Percentiles rank a stretch among this genome's conserved stretches.
Evolutionary conservation across 371 early-diverging fungal species (phyloP).

Genomic region (Smittium mucronatum): DNA sequence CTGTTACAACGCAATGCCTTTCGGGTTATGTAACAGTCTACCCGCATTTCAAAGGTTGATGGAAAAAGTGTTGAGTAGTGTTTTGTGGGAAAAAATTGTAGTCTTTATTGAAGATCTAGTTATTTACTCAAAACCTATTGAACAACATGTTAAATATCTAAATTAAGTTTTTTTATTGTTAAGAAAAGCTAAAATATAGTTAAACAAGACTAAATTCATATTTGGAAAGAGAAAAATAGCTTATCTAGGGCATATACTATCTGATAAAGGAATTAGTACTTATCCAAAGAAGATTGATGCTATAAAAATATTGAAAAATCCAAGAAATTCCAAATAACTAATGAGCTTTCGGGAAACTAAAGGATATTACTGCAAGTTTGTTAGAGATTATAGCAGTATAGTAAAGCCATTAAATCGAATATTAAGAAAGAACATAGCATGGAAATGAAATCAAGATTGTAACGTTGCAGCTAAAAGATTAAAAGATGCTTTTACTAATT

Average conservation of each 20-base stretch:
- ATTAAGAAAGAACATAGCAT: no score
- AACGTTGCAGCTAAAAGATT: no score
- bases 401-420: no score
- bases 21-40: conserved; percentile 20
- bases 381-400: no score
- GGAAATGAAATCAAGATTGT: no score
- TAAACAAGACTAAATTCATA: conserved; percentile 20
- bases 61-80: conserved; percentile 18
- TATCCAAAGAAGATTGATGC: conserved; percentile 15
- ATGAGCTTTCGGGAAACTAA: conserved; percentile 27
- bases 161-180: conserved; percentile 2
- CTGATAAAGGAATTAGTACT: conserved; percentile 7
- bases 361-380: no score
- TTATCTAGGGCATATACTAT: conserved; percentile 6
- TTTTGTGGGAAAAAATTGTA: conserved; percentile 9
- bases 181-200: conserved; percentile 12
- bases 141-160: conserved; percentile 13
- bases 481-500: no score
- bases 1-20: conserved; percentile 17
- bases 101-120: conserved; percentile 20
- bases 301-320: conserved; percentile 13
- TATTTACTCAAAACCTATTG: conserved; percentile 4
- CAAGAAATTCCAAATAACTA: conserved; percentile 4
- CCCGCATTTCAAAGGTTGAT: conserved; percentile 19
- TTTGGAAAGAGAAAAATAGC: background rate